phyloP scores from a whole-genome alignment of 176 grass and related monocot species.

The Poa pratensis region DNA sequence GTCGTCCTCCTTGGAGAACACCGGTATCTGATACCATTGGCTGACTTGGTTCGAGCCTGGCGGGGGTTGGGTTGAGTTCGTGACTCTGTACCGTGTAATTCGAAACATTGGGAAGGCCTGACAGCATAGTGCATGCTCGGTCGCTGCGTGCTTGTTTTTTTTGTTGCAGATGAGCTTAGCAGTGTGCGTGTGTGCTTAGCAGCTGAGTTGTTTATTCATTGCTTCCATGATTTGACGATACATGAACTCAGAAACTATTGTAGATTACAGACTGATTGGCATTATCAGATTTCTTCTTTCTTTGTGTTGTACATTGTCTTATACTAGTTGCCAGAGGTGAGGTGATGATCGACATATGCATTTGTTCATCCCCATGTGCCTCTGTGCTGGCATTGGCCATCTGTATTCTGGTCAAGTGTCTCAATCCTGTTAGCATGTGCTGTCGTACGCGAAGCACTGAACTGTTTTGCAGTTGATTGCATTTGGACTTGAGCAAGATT shows the following conservation, averaged over 20 bases:
- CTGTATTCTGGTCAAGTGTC: neutral
- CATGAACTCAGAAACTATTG: conserved; percentile 61
- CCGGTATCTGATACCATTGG: conserved; percentile 41
- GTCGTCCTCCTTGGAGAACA: conserved; percentile 21
- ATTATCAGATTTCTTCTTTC: conserved; percentile 35
- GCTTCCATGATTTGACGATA: conserved; percentile 52
- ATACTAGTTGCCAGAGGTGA: neutral
- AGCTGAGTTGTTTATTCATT: conserved; percentile 54
- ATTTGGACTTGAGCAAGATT: neutral
- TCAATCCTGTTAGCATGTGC: conserved; percentile 1
- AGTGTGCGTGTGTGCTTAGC: conserved; percentile 41
- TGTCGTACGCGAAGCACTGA: neutral
- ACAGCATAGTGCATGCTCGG: conserved; percentile 52
- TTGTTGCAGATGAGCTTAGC: conserved; percentile 44
- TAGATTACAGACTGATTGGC: conserved; percentile 41
- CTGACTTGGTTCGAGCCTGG: conserved; percentile 55
- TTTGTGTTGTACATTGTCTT: conserved; percentile 35
- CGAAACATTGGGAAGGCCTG: conserved; percentile 37
- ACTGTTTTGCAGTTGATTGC: neutral
- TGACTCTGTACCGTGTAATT: conserved; percentile 47
- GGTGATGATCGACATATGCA: neutral
- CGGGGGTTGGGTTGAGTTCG: conserved; percentile 37
- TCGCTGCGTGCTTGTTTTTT: conserved; percentile 46
- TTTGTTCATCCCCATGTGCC: neutral
- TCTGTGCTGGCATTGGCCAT: neutral